Percentiles rank a stretch among this genome's conserved stretches.
phyloP scores from a whole-genome alignment of 2,329 filamentous ascomycete species.

The Sarocladium kiliense region DNA sequence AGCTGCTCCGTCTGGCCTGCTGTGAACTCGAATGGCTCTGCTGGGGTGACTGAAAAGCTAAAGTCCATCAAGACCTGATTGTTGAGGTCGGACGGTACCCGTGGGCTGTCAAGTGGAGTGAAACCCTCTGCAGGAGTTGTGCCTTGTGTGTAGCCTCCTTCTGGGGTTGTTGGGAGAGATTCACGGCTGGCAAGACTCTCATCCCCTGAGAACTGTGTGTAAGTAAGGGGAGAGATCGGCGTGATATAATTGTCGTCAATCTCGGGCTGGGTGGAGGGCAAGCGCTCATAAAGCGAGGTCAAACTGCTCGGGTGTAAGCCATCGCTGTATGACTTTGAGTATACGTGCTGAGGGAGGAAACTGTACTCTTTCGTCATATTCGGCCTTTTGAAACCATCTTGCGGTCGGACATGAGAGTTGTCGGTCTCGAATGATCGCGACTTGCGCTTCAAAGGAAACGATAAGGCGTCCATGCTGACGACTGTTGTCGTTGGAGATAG shows the following conservation, averaged over 20 bases:
- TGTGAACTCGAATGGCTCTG: background rate
- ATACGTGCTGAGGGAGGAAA: too few relatives aligned
- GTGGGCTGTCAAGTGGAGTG: background rate
- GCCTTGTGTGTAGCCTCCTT: background rate
- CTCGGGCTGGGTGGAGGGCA: background rate
- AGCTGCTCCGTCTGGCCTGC: background rate
- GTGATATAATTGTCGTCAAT: background rate
- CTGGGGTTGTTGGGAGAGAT: background rate
- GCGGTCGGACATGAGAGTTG: too few relatives aligned
- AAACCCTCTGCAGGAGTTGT: background rate
- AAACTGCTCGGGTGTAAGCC: background rate
- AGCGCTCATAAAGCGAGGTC: too few relatives aligned
- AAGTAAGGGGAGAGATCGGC: background rate
- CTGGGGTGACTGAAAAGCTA: background rate
- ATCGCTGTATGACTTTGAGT: background rate
- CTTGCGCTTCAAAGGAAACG: too few relatives aligned
- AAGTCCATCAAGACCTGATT: background rate
- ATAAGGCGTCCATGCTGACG: too few relatives aligned
- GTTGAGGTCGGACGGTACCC: background rate
- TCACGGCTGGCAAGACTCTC: background rate
- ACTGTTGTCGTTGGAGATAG: too few relatives aligned
- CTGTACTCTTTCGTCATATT: too few relatives aligned
- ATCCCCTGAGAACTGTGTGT: background rate
- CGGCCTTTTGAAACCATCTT: too few relatives aligned
- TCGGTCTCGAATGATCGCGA: too few relatives aligned